Percentiles rank a stretch among this genome's conserved stretches.
Conservation (phyloP, 495 filamentous ascomycete species). For the Aspergillus nidulans region DNA sequence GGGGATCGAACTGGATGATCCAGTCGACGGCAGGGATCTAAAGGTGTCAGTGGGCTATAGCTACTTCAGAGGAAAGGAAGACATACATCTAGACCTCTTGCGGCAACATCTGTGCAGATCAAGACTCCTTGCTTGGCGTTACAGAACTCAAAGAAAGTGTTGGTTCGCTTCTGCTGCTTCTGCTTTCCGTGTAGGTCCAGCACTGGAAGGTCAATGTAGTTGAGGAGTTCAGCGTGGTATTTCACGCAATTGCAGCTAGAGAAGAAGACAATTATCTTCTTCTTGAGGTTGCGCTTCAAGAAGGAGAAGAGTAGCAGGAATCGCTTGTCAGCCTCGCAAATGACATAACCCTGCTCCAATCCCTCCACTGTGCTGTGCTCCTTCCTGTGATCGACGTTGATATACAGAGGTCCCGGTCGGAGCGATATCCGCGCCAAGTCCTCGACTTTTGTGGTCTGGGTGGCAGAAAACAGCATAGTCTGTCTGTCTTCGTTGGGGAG, state of each 20-base stretch:
- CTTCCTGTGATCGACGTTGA: constrained; percentile 82
- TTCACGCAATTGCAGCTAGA: constrained; percentile 91
- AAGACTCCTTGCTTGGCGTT: constrained; percentile 87
- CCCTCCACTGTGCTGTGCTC: constrained; percentile 84
- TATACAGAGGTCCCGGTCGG: constrained; percentile 86
- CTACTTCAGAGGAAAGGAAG: not conserved
- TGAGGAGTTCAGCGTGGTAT: constrained; percentile 88
- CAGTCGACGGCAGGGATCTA: constrained; percentile 89
- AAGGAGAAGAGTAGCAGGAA: constrained; percentile 96
- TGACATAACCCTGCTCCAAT: constrained; percentile 90
- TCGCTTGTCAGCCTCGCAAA: constrained; percentile 88
- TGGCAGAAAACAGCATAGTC: constrained; percentile 96
- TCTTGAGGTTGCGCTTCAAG: constrained; percentile 82
- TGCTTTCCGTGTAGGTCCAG: constrained; percentile 76
- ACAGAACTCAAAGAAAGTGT: constrained; percentile 97
- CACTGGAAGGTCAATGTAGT: constrained; percentile 95
- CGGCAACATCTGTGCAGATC: constrained; percentile 96
- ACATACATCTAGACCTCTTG: constrained; percentile 80
- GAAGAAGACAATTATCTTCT: constrained; percentile 98
- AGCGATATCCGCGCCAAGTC: constrained; percentile 93
- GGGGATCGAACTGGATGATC: constrained; percentile 94
- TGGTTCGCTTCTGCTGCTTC: constrained; percentile 95
- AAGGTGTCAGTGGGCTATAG: constrained; percentile 9
- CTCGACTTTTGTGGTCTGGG: constrained; percentile 97
- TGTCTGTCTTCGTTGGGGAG: constrained; percentile 84